Evolutionary conservation across 208 protist genomes (phyloP), one percentile per base, ranked within the genome.

Genomic region (Blastocrithidia nonstop): DNA sequence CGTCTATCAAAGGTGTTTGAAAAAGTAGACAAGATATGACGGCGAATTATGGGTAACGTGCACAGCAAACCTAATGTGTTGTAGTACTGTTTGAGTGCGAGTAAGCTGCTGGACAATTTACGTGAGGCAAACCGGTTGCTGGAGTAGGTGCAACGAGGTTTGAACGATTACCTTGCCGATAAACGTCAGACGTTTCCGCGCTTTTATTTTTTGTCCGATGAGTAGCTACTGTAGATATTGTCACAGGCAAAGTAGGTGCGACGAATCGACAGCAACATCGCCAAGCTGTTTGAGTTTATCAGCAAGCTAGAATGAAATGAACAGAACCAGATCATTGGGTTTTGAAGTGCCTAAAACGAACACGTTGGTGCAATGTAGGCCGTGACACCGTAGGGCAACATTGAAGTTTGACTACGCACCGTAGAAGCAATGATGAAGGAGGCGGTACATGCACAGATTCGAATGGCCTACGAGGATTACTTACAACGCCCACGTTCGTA

Each of bases 121-220:
- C 65, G 76, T 21, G 92, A 97, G 42, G 68, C 75, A 40, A 97
- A 97, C 68, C 88, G 93, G 16, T 50, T 86, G 6, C 77, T 98
- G 2, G 94, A 98, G 50, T 70, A 95, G 54, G 93, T 99, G 20
- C 93, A 98, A 57, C 95, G 95, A 54, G 88, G 91, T 15, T 79
- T 99, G 6, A 94, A 96, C 59, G 93, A 98, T 61, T 98, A 98
- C 66, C 73, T 98, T 15, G 78, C 89, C 19, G 95, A 95, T 32
- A 97, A 97, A 71, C 77, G 93, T 6, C 80, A 94, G 53, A 69
- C 71, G 19, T 97, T 97, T 50, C 87, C 92, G 13, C 66, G 88
- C 45, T 95, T 95, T 54, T 97, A 94, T 59, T 97, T 94, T 24
- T 53, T 95, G 9, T 95, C 84, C 22, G 87, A 95, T 62, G 82